These are phyloP conservation scores for Plenodomus tracheiphilus DNA, from an alignment of 2,329 filamentous ascomycete genomes.

Conservation along the genomic window DNA sequence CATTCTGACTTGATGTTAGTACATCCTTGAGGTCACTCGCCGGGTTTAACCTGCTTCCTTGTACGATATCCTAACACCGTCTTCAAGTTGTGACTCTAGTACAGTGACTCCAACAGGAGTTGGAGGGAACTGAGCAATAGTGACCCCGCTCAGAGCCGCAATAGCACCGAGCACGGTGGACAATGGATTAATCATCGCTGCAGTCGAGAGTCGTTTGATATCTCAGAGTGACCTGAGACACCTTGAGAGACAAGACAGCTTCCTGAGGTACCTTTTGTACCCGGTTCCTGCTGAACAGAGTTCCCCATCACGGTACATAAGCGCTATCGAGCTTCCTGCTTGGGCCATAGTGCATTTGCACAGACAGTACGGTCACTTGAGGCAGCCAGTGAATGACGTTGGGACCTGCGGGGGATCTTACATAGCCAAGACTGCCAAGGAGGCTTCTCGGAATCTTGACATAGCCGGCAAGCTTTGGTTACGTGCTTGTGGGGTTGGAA, in stretches of 20 bases:
- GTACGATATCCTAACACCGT: slow-evolving; percentile 49
- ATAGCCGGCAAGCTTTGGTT: slow-evolving; percentile 3
- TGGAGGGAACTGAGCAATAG: slow-evolving; percentile 46
- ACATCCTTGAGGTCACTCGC: background rate
- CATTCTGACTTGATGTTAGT: slow-evolving; percentile 23
- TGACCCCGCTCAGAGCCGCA: slow-evolving; percentile 14
- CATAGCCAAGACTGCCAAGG: slow-evolving; percentile 27
- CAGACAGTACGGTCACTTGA: slow-evolving; percentile 13
- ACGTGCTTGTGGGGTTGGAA: background rate
- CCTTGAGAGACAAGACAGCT: background rate
- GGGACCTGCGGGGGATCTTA: slow-evolving; percentile 18
- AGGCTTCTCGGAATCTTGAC: slow-evolving; percentile 8
- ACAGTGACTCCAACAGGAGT: slow-evolving; percentile 43
- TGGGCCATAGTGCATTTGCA: slow-evolving; percentile 17
- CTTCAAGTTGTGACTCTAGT: slow-evolving; percentile 45
- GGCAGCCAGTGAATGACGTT: slow-evolving; percentile 20
- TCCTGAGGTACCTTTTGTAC: background rate
- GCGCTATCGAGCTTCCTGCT: slow-evolving; percentile 28
- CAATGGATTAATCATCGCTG: slow-evolving; percentile 5
- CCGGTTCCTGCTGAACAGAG: background rate
- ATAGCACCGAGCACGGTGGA: slow-evolving; percentile 9
- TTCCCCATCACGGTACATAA: background rate
- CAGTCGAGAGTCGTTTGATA: slow-evolving; percentile 11
- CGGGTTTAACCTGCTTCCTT: slow-evolving; percentile 43
- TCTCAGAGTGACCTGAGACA: background rate